These are phyloP conservation scores for Aureobasidium sp. DNA, from an alignment of 2,329 filamentous ascomycete species.

Conservation along the genomic window DNA sequence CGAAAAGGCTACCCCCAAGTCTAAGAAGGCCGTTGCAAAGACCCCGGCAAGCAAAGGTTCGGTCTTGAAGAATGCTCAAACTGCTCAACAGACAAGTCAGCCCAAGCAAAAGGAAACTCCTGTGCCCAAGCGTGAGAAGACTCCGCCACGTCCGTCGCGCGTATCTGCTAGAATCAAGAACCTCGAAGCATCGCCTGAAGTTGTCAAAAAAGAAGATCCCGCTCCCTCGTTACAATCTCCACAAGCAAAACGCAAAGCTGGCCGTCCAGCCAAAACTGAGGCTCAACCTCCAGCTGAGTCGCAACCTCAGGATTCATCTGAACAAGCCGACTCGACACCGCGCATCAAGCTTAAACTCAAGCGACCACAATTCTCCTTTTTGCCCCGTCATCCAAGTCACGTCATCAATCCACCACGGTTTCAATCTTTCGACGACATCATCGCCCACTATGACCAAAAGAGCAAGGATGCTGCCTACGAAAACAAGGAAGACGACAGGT, in stretches of 20 bases:
- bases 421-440: slow-evolving; percentile 26
- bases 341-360: slow-evolving; percentile 14
- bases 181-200: not conserved
- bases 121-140: slow-evolving; percentile 1
- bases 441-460: slow-evolving; percentile 28
- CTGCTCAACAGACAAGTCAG: not conserved
- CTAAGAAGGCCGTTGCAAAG: not conserved
- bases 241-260: slow-evolving; percentile 10
- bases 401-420: slow-evolving; percentile 24
- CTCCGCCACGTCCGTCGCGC: slow-evolving; percentile 7
- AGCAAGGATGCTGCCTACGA: slow-evolving; percentile 42
- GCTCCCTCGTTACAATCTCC: not conserved
- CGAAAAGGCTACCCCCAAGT: not conserved
- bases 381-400: slow-evolving; percentile 28
- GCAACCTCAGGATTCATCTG: not conserved
- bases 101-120: slow-evolving; percentile 1
- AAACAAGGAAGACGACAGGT: slow-evolving; percentile 19
- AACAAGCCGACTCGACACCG: not conserved
- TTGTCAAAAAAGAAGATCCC: not conserved
- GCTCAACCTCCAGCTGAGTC: not conserved
- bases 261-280: not conserved
- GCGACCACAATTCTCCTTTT: slow-evolving; percentile 7
- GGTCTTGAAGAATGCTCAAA: slow-evolving; percentile 1
- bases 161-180: slow-evolving; percentile 8
- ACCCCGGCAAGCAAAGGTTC: slow-evolving; percentile 1